phyloP scores from a whole-genome alignment of 257 asterid species.

The Anisodus tanguticus region DNA sequence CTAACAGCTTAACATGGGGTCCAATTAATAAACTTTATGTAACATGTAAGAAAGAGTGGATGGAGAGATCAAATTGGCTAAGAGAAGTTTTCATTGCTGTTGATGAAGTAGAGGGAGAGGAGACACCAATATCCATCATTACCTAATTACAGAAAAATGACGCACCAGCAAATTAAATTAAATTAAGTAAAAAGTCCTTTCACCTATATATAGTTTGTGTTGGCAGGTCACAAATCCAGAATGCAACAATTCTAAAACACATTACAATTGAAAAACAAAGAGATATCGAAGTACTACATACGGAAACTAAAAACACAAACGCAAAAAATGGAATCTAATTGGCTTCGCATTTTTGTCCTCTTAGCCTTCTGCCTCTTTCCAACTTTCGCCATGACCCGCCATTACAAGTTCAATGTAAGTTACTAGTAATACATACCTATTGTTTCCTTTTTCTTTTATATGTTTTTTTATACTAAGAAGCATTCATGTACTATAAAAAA shows the following conservation, averaged over 20 bases:
- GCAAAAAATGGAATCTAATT: conserved; percentile 42
- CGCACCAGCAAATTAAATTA: conserved; percentile 45
- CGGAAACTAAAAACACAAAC: neutral
- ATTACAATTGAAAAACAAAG: conserved; percentile 34
- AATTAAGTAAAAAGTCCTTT: neutral
- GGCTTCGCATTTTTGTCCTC: conserved; percentile 52
- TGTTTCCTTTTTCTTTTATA: neutral
- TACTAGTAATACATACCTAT: neutral
- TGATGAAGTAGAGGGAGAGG: conserved; percentile 29
- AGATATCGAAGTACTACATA: neutral
- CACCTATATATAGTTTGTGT: conserved; percentile 57
- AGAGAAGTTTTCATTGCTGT: conserved; percentile 35
- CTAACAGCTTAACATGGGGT: conserved; percentile 23
- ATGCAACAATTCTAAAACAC: conserved; percentile 44
- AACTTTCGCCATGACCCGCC: conserved; percentile 60
- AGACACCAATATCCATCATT: conserved; percentile 35
- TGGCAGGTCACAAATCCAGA: conserved; percentile 44
- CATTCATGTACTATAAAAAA: neutral
- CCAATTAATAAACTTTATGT: conserved; percentile 37
- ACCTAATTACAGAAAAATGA: conserved; percentile 79
- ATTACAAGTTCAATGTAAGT: conserved; percentile 83
- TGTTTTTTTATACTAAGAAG: neutral
- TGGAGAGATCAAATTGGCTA: conserved; percentile 23
- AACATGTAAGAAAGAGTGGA: conserved; percentile 38
- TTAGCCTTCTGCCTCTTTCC: conserved; percentile 49